Evolutionary conservation across 768 basidiomycete genomes (phyloP), one percentile per base, ranked within the genome.

Genomic region (Naganishia kalamii): DNA sequence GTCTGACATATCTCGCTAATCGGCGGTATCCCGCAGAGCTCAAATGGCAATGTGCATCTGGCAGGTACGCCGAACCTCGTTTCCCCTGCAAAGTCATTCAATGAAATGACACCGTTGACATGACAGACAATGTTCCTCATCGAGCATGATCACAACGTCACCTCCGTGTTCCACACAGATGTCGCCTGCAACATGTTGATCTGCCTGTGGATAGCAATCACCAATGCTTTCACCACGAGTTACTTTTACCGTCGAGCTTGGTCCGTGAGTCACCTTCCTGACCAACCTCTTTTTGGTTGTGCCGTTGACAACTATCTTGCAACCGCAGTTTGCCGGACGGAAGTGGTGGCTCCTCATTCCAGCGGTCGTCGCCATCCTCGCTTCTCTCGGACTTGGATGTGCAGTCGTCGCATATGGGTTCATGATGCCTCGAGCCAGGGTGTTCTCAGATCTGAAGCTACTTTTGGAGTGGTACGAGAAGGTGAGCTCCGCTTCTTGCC

Each of bases 181-280:
- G 27, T 51, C 25, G 50, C 50, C 8, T 51, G 50, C 50, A 51
- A 51, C 30, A 51, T 51, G 50, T 12, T 51, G 50, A 51, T 51
- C 30, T 51, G 50, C n/a, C 30, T 51, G 4, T 51, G 50, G 50
- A 51, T 51, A 51, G 50, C 50, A 30, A 51, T 51, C n/a, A 51
- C 50, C 25, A 51, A 51, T 30, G 50, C 50, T 19, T 51, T 51
- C 17, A 51, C 50, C 50, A 30, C 50, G 19, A 51, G 50, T 30
- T 51, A 51, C 30, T 51, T 51, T 30, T 51, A 32, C 32, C 50
- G 50, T 19, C 50, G 50, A 12, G 50, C 50, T 8, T 51, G 50
- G 50, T 51, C 50, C 32, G 50, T 51, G 19, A 51, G 50, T 51
- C 30, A 19, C 3, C 3, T 2, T 30, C 50, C 23, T 21, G 3